Evolutionary conservation across 108 stramenopile species (phyloP), one percentile per base, ranked within the genome.

Genomic region (Aurantiochytrium sp.): DNA sequence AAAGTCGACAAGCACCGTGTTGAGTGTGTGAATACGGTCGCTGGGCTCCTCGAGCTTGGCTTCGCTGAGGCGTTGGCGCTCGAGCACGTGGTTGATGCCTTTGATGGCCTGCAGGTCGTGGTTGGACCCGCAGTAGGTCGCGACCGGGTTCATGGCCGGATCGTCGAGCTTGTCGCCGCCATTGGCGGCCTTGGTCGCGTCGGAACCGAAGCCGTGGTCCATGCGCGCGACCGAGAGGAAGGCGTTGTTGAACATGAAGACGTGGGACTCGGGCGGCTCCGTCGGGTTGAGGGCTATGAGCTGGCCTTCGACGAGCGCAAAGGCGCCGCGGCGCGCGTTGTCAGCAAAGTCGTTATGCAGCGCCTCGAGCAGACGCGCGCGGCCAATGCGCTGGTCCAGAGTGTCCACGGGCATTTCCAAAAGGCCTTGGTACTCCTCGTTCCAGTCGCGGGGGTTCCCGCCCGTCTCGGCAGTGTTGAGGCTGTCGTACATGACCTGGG

Each of bases 221-320:
- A 91, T 96, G 95, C 54, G 88, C 4, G 95, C 96, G 31, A 95
- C 91, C 32, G 95, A 95, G 89, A 97, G 96, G 93, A 98, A 98
- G 59, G 97, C 97, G 88, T 96, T 96, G 92, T 98, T 98, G 95
- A 97, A 97, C 48, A 97, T 91, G 73, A 93, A 98, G 6, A 98
- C 98, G 90, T 97, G 97, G 22, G 96, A 92, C 34, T 94, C 91
- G 15, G 90, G 81, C 2, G 93, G 89, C 91, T 98, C 98, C 65
- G 94, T 96, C 36, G 97, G 96, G 90, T 98, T 97, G 94, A 97
- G 96, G 34, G 98, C 95, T 22, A 89, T 68, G 48, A 98, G 94
- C 69, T 95, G 94, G 42, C 98, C 97, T 24, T 96, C 93, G 37
- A 86, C 90, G 85, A 97, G 96, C 27, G 97, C 96, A 68, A 92